phyloP scores from a whole-genome alignment of 1,139 yeast genomes.

The Pichia sp. region DNA sequence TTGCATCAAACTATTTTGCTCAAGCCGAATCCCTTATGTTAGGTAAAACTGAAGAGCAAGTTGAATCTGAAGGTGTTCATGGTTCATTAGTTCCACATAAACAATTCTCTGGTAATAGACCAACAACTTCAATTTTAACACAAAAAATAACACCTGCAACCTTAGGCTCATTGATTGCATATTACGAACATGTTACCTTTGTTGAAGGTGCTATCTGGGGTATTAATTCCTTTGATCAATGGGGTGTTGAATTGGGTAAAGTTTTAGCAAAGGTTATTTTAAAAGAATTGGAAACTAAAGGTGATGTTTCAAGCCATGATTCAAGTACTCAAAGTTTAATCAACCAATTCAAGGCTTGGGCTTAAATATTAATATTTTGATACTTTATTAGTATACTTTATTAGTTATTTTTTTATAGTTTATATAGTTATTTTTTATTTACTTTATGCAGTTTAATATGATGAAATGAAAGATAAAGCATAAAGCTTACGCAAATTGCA shows the following conservation, averaged over 20 bases:
- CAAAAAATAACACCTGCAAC: slow-evolving; percentile 95
- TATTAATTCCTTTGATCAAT: slow-evolving; percentile 97
- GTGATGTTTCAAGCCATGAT: slow-evolving; percentile 65
- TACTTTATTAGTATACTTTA: background rate
- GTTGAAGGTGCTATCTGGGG: slow-evolving; percentile 99
- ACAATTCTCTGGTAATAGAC: slow-evolving; percentile 95
- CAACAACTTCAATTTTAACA: slow-evolving; percentile 93
- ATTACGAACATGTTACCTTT: slow-evolving; percentile 94
- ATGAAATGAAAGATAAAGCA: background rate
- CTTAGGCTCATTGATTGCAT: slow-evolving; percentile 91
- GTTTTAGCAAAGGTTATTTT: slow-evolving; percentile 95
- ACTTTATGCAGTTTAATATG: background rate
- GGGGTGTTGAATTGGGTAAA: slow-evolving; percentile 99
- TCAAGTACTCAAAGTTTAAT: slow-evolving; percentile 86
- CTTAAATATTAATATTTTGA: slow-evolving; percentile 27
- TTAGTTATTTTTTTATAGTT: background rate
- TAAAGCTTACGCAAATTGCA: too few relatives aligned
- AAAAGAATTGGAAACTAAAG: slow-evolving; percentile 65
- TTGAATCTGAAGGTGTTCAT: slow-evolving; percentile 82
- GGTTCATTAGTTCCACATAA: slow-evolving; percentile 90
- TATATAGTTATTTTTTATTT: background rate
- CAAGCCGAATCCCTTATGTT: slow-evolving; percentile 98
- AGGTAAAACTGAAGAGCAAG: slow-evolving; percentile 83
- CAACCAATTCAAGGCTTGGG: slow-evolving; percentile 92
- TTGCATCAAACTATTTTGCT: slow-evolving; percentile 96